Percentiles rank a stretch among this genome's conserved stretches.
Conservation (phyloP, 441 rosid species). For the Gossypium davidsonii region DNA sequence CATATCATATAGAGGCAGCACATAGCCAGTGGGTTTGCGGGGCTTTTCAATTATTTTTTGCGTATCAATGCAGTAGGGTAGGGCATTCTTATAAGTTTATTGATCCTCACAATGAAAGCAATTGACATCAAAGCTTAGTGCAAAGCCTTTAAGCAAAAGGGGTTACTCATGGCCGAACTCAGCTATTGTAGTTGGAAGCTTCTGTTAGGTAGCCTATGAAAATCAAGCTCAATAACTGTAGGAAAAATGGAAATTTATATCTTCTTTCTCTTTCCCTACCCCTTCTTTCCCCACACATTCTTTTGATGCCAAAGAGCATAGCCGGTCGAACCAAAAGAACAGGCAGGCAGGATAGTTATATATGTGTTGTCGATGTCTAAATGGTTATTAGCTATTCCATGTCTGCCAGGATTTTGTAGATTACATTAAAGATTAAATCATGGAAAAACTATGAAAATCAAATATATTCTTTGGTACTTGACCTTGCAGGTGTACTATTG, state of each 20-base stretch:
- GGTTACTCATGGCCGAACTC: neutral
- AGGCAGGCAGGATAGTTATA: neutral
- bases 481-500: conserved; percentile 67
- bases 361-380: neutral
- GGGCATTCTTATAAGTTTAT: neutral
- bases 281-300: neutral
- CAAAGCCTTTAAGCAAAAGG: neutral
- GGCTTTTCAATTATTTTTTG: neutral
- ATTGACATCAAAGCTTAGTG: neutral
- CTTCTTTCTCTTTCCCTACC: neutral
- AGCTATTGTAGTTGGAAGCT: neutral
- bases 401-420: neutral
- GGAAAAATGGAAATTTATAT: neutral
- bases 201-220: neutral
- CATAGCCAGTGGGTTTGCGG: neutral
- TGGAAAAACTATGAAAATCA: neutral
- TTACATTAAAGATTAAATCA: neutral
- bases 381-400: neutral
- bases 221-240: conserved; percentile 6
- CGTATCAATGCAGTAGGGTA: neutral
- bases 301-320: too few relatives aligned
- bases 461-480: neutral
- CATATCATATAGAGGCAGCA: neutral
- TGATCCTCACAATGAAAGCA: neutral
- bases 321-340: neutral